These are phyloP conservation scores for Dioscorea alata DNA, from an alignment of 106 monocot species.

Conservation along the genomic window DNA sequence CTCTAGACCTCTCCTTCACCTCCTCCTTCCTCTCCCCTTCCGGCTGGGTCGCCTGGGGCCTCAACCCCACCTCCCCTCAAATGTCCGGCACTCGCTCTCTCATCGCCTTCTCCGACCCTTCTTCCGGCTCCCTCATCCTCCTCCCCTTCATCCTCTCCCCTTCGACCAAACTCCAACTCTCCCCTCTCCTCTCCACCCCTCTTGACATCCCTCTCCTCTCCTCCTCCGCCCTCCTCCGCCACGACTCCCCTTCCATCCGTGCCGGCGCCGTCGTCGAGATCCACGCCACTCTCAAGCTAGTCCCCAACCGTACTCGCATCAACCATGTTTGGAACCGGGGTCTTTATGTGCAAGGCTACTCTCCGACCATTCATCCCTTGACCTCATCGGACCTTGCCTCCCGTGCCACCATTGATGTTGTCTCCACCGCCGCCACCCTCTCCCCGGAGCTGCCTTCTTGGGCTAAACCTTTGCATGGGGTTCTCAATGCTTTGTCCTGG, in stretches of 20 bases:
- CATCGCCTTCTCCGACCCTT: constrained; percentile 62
- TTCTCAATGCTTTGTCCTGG: constrained; percentile 64
- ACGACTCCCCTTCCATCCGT: constrained; percentile 8
- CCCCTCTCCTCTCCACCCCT: constrained; percentile 55
- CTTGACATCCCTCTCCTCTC: constrained; percentile 45
- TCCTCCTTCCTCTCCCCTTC: constrained; percentile 69
- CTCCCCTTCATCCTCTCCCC: constrained; percentile 76
- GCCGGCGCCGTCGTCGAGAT: constrained; percentile 37
- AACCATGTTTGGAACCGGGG: constrained; percentile 91
- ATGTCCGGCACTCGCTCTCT: constrained; percentile 71
- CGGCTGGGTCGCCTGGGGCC: constrained; percentile 78
- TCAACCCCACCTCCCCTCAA: constrained; percentile 55
- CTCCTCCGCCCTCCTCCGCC: constrained; percentile 22
- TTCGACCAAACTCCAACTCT: constrained; percentile 61
- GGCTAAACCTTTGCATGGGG: constrained; percentile 38
- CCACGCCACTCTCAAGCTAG: constrained; percentile 38
- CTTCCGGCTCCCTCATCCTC: constrained; percentile 38
- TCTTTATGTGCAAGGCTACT: constrained; percentile 80
- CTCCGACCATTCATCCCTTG: constrained; percentile 82
- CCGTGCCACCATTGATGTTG: constrained; percentile 53
- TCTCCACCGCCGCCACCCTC: constrained; percentile 28
- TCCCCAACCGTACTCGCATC: constrained; percentile 52
- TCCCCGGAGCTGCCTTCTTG: constrained; percentile 4
- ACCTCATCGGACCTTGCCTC: constrained; percentile 52
- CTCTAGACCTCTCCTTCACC: constrained; percentile 56